Evolutionary conservation across 441 rosid species (phyloP), one percentile per base, ranked within the genome.

Genomic region (Corymbia citriodora): DNA sequence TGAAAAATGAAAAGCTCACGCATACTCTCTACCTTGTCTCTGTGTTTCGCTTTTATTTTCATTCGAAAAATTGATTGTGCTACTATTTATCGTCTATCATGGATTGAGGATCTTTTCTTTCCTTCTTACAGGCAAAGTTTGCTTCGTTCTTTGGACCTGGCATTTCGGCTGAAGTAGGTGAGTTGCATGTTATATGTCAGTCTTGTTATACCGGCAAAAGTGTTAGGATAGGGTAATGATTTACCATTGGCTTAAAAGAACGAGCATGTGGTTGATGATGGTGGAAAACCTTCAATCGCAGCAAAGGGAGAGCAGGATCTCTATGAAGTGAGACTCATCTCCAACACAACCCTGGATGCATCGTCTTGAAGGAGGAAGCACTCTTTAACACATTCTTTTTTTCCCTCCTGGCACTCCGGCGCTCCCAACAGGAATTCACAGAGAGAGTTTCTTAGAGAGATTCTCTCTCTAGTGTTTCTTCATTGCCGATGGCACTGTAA

Each of bases 111-210:
- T 9, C 79, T 53, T 5, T 25, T 55, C 36, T 40, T 31, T 45
- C 23, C 79, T 70, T 61, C 88, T 90, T 91, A 70, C 92, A 98
- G 99, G 99, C 95, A 31, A 98, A 98, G 94, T 97, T 98, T 88
- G 85, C 99, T 90, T 97, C 99, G 50, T 97, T 98, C 93, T 98
- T 98, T 91, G 99, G 98, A 92, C 99, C 99, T 25, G 92, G 96
- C 90, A 94, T 97, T 92, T 93, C 96, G 45, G 98, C 99, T 91
- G 99, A 96, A 96, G 92, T 96, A 7, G 96, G 99, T 98, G 90
- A 94, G 97, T 92, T 33, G 55, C 11, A 27, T 52, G n/a, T 33
- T 36, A 87, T 55, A 25, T 13, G n/a, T 33, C 70, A 19, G 18
- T 54, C 49, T 27, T 45, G 65, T 1, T 33, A 16, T 31, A 49